Conservation (phyloP, 805 yeast genomes). For the Tetrapisispora pingtungensis region DNA sequence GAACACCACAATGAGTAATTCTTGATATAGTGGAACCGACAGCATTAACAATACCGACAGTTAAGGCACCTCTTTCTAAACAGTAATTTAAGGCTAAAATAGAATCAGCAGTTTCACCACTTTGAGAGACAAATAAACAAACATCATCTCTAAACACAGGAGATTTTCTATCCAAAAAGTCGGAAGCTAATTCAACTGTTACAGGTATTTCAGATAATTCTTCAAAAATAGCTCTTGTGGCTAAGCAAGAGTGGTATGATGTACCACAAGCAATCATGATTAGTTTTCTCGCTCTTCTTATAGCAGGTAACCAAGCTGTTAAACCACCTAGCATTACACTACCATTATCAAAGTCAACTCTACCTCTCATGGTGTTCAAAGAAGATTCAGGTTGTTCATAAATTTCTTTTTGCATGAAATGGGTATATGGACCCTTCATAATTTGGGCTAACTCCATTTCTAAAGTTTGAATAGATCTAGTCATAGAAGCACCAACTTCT, state of each 20-base stretch:
- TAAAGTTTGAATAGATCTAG: conserved; percentile 90
- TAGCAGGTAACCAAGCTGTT: conserved; percentile 70
- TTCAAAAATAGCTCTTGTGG: conserved; percentile 92
- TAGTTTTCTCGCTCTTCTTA: conserved; percentile 88
- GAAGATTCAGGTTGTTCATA: conserved; percentile 98
- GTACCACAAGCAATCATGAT: conserved; percentile 99
- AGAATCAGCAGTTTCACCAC: conserved; percentile 98
- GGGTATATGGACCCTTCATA: conserved; percentile 94
- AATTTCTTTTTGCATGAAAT: conserved; percentile 98
- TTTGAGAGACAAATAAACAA: conserved; percentile 93
- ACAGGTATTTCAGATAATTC: conserved; percentile 94
- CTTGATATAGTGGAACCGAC: conserved; percentile 97
- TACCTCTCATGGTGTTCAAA: conserved; percentile 98
- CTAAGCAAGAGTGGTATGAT: conserved; percentile 95
- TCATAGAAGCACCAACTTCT: conserved; percentile 80
- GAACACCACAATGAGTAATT: conserved; percentile 98
- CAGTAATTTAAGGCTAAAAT: conserved; percentile 92
- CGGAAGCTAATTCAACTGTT: conserved; percentile 85
- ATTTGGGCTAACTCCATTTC: conserved; percentile 96
- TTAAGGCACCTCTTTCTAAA: conserved; percentile 91
- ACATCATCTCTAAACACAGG: conserved; percentile 99
- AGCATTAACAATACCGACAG: conserved; percentile 94
- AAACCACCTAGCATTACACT: conserved; percentile 83
- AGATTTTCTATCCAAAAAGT: conserved; percentile 84
- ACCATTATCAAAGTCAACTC: conserved; percentile 80